These are phyloP conservation scores for Leucoagaricus sp. DNA, from an alignment of 1,284 basidiomycete species.

Conservation along the genomic window DNA sequence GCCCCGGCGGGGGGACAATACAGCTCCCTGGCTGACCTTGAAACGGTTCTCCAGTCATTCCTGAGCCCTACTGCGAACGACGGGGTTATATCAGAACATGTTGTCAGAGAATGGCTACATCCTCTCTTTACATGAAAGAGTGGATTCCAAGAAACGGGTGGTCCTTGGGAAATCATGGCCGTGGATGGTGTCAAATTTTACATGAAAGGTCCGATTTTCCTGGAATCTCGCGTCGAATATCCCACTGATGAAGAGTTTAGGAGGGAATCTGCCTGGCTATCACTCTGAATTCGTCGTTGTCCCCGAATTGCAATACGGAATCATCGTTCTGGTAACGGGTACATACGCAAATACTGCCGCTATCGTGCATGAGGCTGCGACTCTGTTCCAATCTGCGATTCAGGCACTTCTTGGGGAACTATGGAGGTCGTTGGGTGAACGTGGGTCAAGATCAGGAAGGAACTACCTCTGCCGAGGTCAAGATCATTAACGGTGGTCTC, in stretches of 20 bases:
- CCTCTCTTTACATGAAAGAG: slow-evolving; percentile 15
- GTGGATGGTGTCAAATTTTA: slow-evolving; percentile 34
- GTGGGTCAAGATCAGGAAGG: slow-evolving; percentile 15
- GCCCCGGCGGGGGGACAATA: slow-evolving; percentile 52
- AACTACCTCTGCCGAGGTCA: slow-evolving; percentile 28
- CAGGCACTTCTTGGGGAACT: slow-evolving; percentile 35
- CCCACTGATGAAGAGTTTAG: slow-evolving; percentile 25
- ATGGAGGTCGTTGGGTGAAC: slow-evolving; percentile 37
- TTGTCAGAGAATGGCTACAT: slow-evolving; percentile 18
- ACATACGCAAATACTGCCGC: slow-evolving; percentile 36
- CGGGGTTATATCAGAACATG: slow-evolving; percentile 35
- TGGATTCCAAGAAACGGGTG: slow-evolving; percentile 41
- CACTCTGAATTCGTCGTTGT: slow-evolving; percentile 46
- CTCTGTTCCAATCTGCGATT: slow-evolving; percentile 42
- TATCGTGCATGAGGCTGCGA: slow-evolving; percentile 39
- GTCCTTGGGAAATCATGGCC: slow-evolving; percentile 50
- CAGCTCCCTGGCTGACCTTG: slow-evolving; percentile 45
- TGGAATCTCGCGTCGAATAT: slow-evolving; percentile 15
- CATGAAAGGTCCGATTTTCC: slow-evolving; percentile 39
- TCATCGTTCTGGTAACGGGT: slow-evolving; percentile 47
- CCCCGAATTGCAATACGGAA: slow-evolving; percentile 46
- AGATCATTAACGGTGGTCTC: slow-evolving; percentile 34
- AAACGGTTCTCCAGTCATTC: slow-evolving; percentile 41
- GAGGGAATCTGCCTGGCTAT: slow-evolving; percentile 45
- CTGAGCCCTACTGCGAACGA: slow-evolving; percentile 41